Conservation (phyloP, 306 rosid genomes). For the Malus domestica region ASM211411v1 NC_041801.1:3994001-3994500, state of each 20-base stretch:
- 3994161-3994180: neutral
- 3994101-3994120: slow-evolving; percentile 10
- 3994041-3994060: slow-evolving; percentile 5
- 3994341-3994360: slow-evolving; percentile 75
- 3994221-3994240: slow-evolving; percentile 8
- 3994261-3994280: slow-evolving; percentile 31
- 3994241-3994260: slow-evolving; percentile 16
- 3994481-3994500: neutral
- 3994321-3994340: slow-evolving; percentile 84
- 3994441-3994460: neutral
- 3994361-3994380: slow-evolving; percentile 74
- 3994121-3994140: slow-evolving; percentile 7
- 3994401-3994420: neutral
- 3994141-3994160: neutral
- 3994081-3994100: neutral
- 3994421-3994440: neutral
- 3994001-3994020: neutral
- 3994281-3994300: slow-evolving; percentile 34
- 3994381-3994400: slow-evolving; percentile 71
- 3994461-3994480: neutral
- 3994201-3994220: slow-evolving; percentile 8
- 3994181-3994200: neutral
- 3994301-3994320: slow-evolving; percentile 65
- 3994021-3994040: slow-evolving; percentile 1
- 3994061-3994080: slow-evolving; percentile 8